Evolutionary conservation across 257 asterid species (phyloP).

Genomic region (Eucommia ulmoides): DNA sequence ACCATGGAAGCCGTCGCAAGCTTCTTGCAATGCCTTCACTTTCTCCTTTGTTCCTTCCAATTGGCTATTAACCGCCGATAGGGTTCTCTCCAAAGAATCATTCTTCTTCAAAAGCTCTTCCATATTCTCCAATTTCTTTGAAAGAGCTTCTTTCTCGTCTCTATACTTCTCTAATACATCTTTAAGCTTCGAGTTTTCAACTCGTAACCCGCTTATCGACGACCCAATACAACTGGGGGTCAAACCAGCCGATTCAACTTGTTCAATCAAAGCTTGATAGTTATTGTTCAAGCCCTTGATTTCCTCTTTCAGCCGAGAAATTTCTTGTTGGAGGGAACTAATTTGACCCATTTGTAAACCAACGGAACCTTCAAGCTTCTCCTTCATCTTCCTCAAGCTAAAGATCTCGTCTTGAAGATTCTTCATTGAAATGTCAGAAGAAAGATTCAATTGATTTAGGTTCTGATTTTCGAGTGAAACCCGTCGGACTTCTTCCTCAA

Average conservation of each 20-base stretch:
- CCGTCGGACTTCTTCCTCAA: slow-evolving; percentile 55
- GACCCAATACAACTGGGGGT: slow-evolving; percentile 33
- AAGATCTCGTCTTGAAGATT: slow-evolving; percentile 50
- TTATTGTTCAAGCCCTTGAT: slow-evolving; percentile 45
- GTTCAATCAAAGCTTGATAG: slow-evolving; percentile 46
- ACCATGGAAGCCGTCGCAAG: slow-evolving; percentile 36
- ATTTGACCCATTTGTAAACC: slow-evolving; percentile 35
- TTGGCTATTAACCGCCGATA: slow-evolving; percentile 39
- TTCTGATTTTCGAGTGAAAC: slow-evolving; percentile 43
- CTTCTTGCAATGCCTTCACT: slow-evolving; percentile 40
- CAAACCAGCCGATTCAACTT: slow-evolving; percentile 56
- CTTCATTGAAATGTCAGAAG: slow-evolving; percentile 45
- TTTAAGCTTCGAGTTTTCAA: slow-evolving; percentile 53
- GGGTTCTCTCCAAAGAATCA: slow-evolving; percentile 35
- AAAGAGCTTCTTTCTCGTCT: slow-evolving; percentile 41
- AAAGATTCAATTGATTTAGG: slow-evolving; percentile 30
- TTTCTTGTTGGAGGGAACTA: slow-evolving; percentile 49
- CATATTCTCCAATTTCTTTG: slow-evolving; percentile 46
- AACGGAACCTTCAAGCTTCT: slow-evolving; percentile 67
- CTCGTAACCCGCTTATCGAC: slow-evolving; percentile 41
- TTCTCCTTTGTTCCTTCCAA: slow-evolving; percentile 42
- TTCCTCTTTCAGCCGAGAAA: slow-evolving; percentile 52
- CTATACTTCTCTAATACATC: slow-evolving; percentile 27
- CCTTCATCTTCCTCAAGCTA: slow-evolving; percentile 55
- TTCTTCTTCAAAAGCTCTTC: slow-evolving; percentile 46